These are phyloP conservation scores for Ceratobasidium sp. DNA, from an alignment of 1,284 basidiomycete species.

Conservation along the genomic window DNA sequence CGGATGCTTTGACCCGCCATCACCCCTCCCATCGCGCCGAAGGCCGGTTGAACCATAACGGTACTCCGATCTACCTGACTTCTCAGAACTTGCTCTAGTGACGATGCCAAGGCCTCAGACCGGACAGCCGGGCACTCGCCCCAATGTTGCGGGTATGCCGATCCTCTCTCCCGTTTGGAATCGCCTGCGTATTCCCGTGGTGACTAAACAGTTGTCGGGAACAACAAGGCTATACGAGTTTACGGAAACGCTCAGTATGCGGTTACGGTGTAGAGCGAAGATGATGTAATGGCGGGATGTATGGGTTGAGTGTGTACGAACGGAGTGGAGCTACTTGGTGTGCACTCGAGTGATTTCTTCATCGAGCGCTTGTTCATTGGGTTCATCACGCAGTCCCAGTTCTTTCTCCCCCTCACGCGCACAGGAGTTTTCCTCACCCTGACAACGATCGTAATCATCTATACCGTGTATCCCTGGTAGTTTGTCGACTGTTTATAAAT, in stretches of 20 bases:
- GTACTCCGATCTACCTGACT: slow-evolving; percentile 48
- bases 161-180: not conserved
- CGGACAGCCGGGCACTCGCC: slow-evolving; percentile 9
- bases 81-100: slow-evolving; percentile 45
- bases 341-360: not conserved
- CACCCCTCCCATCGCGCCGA: slow-evolving; percentile 31
- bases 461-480: slow-evolving; percentile 6
- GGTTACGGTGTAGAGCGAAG: slow-evolving; percentile 36
- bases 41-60: slow-evolving; percentile 36
- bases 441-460: slow-evolving; percentile 8
- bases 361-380: not conserved
- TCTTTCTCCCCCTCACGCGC: slow-evolving; percentile 10
- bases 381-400: not conserved
- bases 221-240: not conserved
- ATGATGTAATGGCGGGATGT: slow-evolving; percentile 46
- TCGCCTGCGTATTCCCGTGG: slow-evolving; percentile 26
- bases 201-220: slow-evolving; percentile 20
- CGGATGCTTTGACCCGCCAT: slow-evolving; percentile 28
- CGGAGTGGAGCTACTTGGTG: slow-evolving; percentile 9
- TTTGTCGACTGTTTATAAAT: not conserved
- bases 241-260: slow-evolving; percentile 4
- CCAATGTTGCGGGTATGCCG: slow-evolving; percentile 27
- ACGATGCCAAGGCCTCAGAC: slow-evolving; percentile 43
- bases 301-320: slow-evolving; percentile 11
- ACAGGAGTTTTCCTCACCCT: not conserved